A percentile compares a stretch with the other conserved stretches of the same genome.
phyloP scores from a whole-genome alignment of 371 early-diverging fungal genomes.

The Mortierella sp. region DNA sequence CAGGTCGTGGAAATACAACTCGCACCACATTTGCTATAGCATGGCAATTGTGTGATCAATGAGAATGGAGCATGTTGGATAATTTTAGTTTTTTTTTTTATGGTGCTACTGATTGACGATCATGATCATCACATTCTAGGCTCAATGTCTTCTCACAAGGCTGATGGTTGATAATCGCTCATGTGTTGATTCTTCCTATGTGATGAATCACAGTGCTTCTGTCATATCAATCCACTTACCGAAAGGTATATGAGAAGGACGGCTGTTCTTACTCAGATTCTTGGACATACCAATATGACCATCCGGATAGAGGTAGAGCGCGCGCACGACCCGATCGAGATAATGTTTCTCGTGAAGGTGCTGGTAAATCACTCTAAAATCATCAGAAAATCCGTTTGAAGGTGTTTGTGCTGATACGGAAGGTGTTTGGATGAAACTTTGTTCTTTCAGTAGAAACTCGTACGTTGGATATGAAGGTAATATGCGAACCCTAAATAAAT shows the following conservation, averaged over 20 bases:
- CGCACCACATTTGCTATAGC: slow-evolving; percentile 16
- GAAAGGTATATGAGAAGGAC: slow-evolving; percentile 10
- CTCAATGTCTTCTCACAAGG: background rate
- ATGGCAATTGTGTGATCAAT: background rate
- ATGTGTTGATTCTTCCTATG: background rate
- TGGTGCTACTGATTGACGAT: background rate
- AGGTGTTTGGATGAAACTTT: background rate
- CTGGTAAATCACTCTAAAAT: slow-evolving; percentile 17
- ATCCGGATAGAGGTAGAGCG: slow-evolving; percentile 22
- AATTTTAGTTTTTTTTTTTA: background rate
- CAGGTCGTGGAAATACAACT: slow-evolving; percentile 28
- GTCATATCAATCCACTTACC: slow-evolving; percentile 16
- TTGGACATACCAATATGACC: background rate
- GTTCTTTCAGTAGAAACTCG: slow-evolving; percentile 3
- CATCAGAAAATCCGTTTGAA: background rate
- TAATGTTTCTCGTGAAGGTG: slow-evolving; percentile 37
- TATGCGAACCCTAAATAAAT: background rate
- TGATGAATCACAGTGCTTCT: background rate
- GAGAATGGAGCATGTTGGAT: too few species aligned
- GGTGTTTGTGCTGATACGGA: background rate
- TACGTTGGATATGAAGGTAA: background rate
- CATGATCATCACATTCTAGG: background rate
- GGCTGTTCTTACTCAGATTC: background rate
- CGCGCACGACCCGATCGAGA: slow-evolving; percentile 32
- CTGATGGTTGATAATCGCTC: background rate